Base-by-base conservation (phyloP, 2,329 filamentous ascomycete genomes). In the Fusarium denticulatum region DNA sequence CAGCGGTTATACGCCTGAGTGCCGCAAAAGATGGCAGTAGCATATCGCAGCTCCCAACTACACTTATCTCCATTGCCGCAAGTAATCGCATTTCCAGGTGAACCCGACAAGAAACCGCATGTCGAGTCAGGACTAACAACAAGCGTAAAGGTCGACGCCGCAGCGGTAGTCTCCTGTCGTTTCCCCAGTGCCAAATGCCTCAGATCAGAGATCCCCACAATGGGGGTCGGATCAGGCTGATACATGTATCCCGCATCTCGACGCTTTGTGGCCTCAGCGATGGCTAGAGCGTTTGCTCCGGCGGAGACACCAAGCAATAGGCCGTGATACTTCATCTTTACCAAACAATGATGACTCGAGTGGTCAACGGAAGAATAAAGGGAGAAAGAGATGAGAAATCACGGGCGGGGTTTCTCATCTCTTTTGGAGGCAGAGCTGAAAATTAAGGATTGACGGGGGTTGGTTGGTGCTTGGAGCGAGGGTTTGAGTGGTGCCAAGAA, bases 21-120 rank as follows among this genome's bases (percentile, higher is more conserved):
- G 2, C 67, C 71, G 18, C 71, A 74, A 20, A 68, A 43, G 18
- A 74, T 60, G 9, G 20, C 68, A 2, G 36, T 53, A 28, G 43
- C 15, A 6, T 47, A 12, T 0, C 49, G 36, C 6, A 68, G 20
- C 28, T 74, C 71, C 71, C 71, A 74, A 28, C 59, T 60, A 5
- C 71, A 74, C 4, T 13, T 39, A 0, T 46, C 34, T 3, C 63
- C 46, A 36, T 73, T 71, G 15, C 32, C 22, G 40, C 71, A 73
- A 18, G 67, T 73, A 10, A 73, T 71, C 14, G 61, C 70, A 26
- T 64, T 71, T 42, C 71, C 71, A 36, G 70, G 58, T 6, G 71
- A 73, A 2, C 61, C 71, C 3, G 70, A 73, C 20, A 73, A 43
- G 9, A 58, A 73, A 3, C 71, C 71, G 24, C 71, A 73, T 5